Evolutionary conservation across 805 yeast genomes (phyloP), one percentile per base, ranked within the genome.

Genomic region (Candida ortonii): DNA sequence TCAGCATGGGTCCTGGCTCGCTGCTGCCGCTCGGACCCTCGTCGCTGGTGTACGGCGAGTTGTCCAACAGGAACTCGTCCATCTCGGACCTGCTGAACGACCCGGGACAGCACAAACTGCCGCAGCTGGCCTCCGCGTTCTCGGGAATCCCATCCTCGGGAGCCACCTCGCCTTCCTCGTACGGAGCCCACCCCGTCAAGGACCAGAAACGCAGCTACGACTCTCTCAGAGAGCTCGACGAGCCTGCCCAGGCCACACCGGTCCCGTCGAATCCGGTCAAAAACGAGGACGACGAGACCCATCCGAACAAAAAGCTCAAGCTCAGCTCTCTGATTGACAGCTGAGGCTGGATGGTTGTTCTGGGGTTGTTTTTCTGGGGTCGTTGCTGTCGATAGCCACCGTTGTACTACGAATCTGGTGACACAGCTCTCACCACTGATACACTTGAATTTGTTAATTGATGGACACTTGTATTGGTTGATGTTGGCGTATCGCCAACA

Each of bases 1-100:
- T 22, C n/a, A 18, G 33, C 25, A 22, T 15, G 21, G 32, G 15
- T 16, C 17, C 29, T 2, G 22, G 16, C 11, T 16, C 26, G 3
- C n/a, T n/a, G 14, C 19, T 16, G 22, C 14, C n/a, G 17, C 25
- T 7, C 15, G 23, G 28, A 11, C 29, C 14, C 3, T 24, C 23
- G 22, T 28, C 33, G 3, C 19, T 25, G 13, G 23, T 12, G 22
- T 22, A 13, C 20, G 20, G 25, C 25, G 23, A 33, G 6, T 13
- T 19, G 10, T 23, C 6, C 10, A 30, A 33, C 37, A 55, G 63
- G 30, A 62, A 41, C 13, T 49, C 57, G 3, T 52, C 57, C 12
- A 49, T 54, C 14, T 50, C 56, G 1, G 54, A 43, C 33, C 37
- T 51, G 4, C 32, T 54, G 13, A 54, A 52, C 30, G 44, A 49